Conservation (phyloP, 441 rosid species). For the Syzygium syzygioides region DNA sequence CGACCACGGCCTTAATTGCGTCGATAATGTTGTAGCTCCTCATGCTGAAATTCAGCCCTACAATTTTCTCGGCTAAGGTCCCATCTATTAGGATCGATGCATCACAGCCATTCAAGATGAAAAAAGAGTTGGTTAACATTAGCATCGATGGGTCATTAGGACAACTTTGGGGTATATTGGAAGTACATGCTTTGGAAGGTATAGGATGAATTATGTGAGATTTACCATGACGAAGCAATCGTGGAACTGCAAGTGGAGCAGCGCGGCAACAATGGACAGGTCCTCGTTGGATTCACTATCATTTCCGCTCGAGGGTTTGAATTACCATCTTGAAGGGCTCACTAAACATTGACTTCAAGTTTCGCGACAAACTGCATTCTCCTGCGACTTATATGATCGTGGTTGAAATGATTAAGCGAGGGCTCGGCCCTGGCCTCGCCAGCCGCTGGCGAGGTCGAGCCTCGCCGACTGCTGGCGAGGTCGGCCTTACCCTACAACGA, state of each 20-base stretch:
- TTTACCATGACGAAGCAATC: background rate
- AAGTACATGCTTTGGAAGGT: background rate
- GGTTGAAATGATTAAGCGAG: background rate
- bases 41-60: constrained; percentile 41
- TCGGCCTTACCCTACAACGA: too few species aligned
- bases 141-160: background rate
- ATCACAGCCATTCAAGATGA: constrained; percentile 42
- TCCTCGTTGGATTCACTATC: background rate
- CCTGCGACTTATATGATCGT: background rate
- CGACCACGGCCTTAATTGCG: constrained; percentile 30
- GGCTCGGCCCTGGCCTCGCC: too few species aligned
- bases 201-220: background rate
- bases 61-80: constrained; percentile 34
- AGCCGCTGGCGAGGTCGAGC: too few species aligned
- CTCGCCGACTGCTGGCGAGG: too few species aligned
- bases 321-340: background rate
- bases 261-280: background rate
- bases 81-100: constrained; percentile 55
- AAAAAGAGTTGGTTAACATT: background rate
- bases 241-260: background rate
- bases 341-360: background rate
- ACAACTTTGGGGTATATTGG: background rate
- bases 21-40: constrained; percentile 52
- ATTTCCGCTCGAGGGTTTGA: background rate
- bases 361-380: background rate